Percentiles rank a stretch among this genome's conserved stretches.
phyloP scores from a whole-genome alignment of 225 moss, liverwort and hornwort species.

The Sphagnum contortum region DNA sequence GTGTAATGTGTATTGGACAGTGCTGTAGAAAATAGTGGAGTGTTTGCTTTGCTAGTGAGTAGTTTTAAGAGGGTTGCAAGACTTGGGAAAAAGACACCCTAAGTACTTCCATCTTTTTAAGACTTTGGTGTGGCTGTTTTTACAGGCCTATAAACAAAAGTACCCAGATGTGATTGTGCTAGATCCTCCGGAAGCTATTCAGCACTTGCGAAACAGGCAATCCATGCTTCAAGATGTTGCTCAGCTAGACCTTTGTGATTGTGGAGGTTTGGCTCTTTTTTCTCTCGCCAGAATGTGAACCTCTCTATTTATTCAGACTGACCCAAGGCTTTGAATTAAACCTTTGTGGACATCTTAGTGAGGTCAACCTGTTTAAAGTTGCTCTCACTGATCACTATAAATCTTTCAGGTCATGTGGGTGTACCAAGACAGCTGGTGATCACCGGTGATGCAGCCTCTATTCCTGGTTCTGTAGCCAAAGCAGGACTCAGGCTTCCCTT shows the following conservation, averaged over 20 bases:
- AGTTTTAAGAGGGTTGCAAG: no score
- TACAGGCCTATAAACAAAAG: constrained; percentile 41
- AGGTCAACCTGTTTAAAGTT: constrained; percentile 24
- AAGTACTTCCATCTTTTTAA: background rate
- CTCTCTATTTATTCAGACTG: background rate
- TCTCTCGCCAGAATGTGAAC: no score
- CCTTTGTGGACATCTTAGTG: background rate
- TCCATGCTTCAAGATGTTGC: constrained; percentile 49
- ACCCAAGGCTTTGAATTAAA: background rate
- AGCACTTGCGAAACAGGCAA: constrained; percentile 40
- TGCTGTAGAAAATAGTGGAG: no score
- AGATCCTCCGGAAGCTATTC: constrained; percentile 44
- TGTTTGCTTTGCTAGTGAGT: no score
- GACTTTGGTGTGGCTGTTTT: constrained; percentile 8
- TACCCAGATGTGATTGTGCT: constrained; percentile 38
- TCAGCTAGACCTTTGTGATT: constrained; percentile 26
- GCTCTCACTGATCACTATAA: constrained; percentile 29
- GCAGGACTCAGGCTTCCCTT: constrained; percentile 43
- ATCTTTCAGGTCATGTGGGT: constrained; percentile 36
- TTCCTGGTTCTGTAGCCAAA: constrained; percentile 43
- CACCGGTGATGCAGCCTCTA: constrained; percentile 36
- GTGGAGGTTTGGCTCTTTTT: constrained; percentile 26
- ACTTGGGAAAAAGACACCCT: no score
- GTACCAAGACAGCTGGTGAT: constrained; percentile 42
- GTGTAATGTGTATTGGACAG: no score